These are phyloP conservation scores for Colletotrichum orchidophilum DNA, from an alignment of 2,329 filamentous ascomycete genomes.

Conservation along the genomic window DNA sequence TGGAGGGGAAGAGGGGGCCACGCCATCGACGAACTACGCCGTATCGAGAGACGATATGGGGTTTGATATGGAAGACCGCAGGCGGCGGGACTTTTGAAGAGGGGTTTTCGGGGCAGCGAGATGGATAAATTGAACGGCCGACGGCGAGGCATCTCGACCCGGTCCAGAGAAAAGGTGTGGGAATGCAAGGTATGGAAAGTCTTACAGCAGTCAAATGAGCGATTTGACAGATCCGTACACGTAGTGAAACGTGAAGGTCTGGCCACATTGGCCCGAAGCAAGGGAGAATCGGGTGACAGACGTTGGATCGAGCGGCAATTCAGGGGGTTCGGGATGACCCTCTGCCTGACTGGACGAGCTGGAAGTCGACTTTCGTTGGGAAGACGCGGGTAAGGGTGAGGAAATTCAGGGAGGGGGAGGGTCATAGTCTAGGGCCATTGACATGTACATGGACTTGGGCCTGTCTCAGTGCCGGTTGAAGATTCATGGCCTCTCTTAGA, in stretches of 20 bases:
- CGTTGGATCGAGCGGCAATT: neutral
- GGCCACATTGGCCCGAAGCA: slow-evolving; percentile 3
- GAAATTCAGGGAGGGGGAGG: neutral
- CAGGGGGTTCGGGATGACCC: neutral
- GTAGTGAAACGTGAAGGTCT: neutral
- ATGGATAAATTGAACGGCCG: neutral
- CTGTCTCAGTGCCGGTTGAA: slow-evolving; percentile 3
- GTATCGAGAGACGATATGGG: neutral
- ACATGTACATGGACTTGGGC: neutral
- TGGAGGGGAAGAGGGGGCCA: slow-evolving; percentile 11
- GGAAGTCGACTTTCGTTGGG: neutral
- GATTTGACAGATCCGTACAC: neutral
- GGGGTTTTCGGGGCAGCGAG: neutral
- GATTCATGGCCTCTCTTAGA: slow-evolving; percentile 7
- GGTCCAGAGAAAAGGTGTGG: neutral
- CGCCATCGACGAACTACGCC: neutral
- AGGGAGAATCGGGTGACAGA: slow-evolving; percentile 22
- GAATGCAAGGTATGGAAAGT: neutral
- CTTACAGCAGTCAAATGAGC: neutral
- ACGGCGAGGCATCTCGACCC: neutral
- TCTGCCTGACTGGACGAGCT: neutral
- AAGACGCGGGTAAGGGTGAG: neutral
- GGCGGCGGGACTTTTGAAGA: neutral
- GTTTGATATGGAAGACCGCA: neutral
- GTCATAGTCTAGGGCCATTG: neutral